A percentile compares a stretch with the other conserved stretches of the same genome.
Conservation (phyloP, 2,329 filamentous ascomycete species). For the Aspergillus sp. region DNA sequence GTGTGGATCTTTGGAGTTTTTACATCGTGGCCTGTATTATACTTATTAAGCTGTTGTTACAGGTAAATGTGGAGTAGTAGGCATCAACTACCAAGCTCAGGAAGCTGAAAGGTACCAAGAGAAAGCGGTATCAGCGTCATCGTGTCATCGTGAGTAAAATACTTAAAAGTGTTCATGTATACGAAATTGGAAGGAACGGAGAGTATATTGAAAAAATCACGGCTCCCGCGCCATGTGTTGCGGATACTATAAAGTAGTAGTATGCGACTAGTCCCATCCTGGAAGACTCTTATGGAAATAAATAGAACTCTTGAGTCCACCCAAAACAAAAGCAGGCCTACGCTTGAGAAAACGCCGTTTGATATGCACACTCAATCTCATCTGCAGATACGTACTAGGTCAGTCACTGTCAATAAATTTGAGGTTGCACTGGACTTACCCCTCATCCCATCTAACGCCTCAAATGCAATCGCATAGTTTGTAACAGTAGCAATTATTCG, state of each 20-base stretch:
- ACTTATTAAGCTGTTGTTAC: too few species aligned
- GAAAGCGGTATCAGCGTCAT: too few species aligned
- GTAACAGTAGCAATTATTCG: constrained; percentile 38
- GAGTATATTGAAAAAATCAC: background rate
- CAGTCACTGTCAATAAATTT: background rate
- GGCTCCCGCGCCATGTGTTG: background rate
- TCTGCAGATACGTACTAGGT: constrained; percentile 27
- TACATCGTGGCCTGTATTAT: too few species aligned
- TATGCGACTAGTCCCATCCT: background rate
- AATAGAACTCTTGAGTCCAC: background rate
- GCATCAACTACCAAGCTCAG: too few species aligned
- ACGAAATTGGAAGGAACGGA: background rate
- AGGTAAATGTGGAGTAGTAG: too few species aligned
- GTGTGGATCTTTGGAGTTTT: too few species aligned
- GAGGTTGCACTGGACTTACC: constrained; percentile 27
- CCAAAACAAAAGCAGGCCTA: constrained; percentile 8
- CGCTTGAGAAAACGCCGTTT: constrained; percentile 41
- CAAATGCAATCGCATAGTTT: constrained; percentile 46
- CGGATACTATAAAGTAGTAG: background rate
- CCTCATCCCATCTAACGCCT: constrained; percentile 48
- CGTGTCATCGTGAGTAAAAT: too few species aligned
- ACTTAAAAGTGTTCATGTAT: too few species aligned
- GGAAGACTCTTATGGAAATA: constrained; percentile 7
- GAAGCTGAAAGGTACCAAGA: too few species aligned
- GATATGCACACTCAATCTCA: constrained; percentile 46